phyloP scores from a whole-genome alignment of 148 eudicot genomes.

The Pouteria glomerata region DNA sequence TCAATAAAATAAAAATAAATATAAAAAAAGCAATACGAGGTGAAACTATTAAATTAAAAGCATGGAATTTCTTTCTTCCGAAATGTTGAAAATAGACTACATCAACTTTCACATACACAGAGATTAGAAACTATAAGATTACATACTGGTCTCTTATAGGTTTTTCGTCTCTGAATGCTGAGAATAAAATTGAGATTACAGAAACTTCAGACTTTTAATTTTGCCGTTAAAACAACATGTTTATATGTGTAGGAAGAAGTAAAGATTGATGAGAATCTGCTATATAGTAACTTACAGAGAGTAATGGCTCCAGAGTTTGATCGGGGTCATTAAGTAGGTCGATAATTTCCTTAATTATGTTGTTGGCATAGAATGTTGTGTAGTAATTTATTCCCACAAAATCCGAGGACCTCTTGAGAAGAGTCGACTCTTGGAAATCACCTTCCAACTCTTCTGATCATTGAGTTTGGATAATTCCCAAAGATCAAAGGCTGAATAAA shows the following conservation, averaged over 20 bases:
- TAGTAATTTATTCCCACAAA: conserved; percentile 94
- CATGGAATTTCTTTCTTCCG: background rate
- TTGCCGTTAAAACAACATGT: background rate
- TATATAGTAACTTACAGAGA: conserved; percentile 75
- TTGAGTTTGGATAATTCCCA: conserved; percentile 54
- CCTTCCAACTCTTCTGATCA: conserved; percentile 51
- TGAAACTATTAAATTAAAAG: background rate
- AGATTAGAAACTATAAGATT: too few species aligned
- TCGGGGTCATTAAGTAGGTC: conserved; percentile 47
- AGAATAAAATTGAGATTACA: background rate
- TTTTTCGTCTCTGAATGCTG: conserved; percentile 60
- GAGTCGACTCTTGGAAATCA: conserved; percentile 46
- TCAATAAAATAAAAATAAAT: too few species aligned
- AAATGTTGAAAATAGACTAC: too few species aligned
- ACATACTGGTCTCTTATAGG: conserved; percentile 64
- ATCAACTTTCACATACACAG: too few species aligned
- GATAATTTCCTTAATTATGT: conserved; percentile 37
- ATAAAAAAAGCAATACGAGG: background rate
- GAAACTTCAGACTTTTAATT: background rate
- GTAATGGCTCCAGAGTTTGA: conserved; percentile 59
- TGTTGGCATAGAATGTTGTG: conserved; percentile 65
- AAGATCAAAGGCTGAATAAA: conserved; percentile 56
- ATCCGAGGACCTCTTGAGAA: conserved; percentile 70
- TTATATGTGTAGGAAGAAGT: too few species aligned
- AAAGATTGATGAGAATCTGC: too few species aligned